Conservation (phyloP, 208 protist species). For the Acanthamoeba royreba region DNA sequence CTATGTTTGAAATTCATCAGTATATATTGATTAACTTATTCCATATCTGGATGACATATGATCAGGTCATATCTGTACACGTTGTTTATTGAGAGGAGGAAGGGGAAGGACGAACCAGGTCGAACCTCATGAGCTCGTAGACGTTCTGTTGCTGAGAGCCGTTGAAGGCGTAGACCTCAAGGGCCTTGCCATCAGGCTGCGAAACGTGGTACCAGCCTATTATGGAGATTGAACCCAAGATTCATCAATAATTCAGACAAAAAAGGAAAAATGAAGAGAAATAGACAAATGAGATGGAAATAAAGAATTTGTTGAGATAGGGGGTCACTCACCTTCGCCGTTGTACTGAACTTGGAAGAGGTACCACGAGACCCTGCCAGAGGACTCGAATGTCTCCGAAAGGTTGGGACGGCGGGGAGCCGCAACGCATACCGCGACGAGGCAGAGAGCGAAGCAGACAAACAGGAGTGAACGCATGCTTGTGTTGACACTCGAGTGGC, state of each 20-base stretch:
- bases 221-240: too few species aligned
- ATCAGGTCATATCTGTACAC: too few species aligned
- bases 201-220: neutral
- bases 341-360: neutral
- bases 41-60: too few species aligned
- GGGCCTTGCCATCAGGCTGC: neutral
- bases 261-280: neutral
- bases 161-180: neutral
- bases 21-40: too few species aligned
- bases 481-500: too few species aligned
- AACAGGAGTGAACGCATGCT: neutral
- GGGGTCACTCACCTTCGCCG: neutral
- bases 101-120: neutral
- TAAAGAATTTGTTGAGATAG: too few species aligned
- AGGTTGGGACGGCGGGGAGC: neutral
- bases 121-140: neutral
- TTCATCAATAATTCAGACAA: neutral
- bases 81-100: too few species aligned
- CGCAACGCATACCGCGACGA: neutral
- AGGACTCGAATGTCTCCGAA: neutral
- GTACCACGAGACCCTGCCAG: neutral
- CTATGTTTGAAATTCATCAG: too few species aligned
- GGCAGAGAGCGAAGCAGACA: neutral
- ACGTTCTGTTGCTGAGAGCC: neutral
- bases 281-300: neutral